Evolutionary conservation across 2,329 filamentous ascomycete genomes (phyloP).

Genomic region (Cryphonectria carpinicola): DNA sequence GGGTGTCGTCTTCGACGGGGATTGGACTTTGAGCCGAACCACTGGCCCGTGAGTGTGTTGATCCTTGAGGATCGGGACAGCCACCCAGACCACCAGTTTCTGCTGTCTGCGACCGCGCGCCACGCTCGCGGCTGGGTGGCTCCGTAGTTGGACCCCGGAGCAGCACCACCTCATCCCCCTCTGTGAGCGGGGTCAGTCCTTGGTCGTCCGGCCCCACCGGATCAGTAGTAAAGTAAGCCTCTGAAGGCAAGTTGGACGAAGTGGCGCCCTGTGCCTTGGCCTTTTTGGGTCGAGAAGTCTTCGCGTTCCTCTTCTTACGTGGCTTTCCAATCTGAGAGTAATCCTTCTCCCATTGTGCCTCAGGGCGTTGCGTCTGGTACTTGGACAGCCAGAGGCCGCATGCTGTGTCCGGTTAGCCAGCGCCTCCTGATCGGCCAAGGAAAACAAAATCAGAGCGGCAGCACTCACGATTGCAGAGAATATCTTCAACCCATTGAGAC

Average conservation of each 20-base stretch:
- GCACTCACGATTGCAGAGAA: slow-evolving; percentile 84
- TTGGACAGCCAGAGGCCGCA: slow-evolving; percentile 96
- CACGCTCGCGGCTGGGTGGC: slow-evolving; percentile 31
- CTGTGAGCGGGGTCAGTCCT: slow-evolving; percentile 32
- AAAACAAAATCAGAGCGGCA: background rate
- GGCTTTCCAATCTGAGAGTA: slow-evolving; percentile 56
- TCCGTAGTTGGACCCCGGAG: slow-evolving; percentile 29
- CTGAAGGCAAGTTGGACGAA: slow-evolving; percentile 53
- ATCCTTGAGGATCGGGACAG: slow-evolving; percentile 43
- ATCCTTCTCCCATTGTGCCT: slow-evolving; percentile 78
- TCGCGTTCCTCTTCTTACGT: slow-evolving; percentile 51
- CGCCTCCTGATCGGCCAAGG: slow-evolving; percentile 15
- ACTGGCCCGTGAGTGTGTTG: slow-evolving; percentile 58
- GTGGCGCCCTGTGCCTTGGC: slow-evolving; percentile 52
- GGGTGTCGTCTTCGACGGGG: slow-evolving; percentile 52
- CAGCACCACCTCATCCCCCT: slow-evolving; percentile 31
- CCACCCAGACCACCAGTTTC: slow-evolving; percentile 22
- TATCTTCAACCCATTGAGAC: slow-evolving; percentile 68
- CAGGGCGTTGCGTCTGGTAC: slow-evolving; percentile 80
- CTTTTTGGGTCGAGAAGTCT: slow-evolving; percentile 51
- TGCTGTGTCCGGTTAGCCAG: slow-evolving; percentile 51
- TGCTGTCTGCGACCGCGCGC: slow-evolving; percentile 35
- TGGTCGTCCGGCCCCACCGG: slow-evolving; percentile 52
- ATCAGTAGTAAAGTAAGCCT: slow-evolving; percentile 59
- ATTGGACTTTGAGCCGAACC: slow-evolving; percentile 64